Evolutionary conservation across 257 asterid genomes (phyloP).

Genomic region (Nicotiana attenuata): DNA sequence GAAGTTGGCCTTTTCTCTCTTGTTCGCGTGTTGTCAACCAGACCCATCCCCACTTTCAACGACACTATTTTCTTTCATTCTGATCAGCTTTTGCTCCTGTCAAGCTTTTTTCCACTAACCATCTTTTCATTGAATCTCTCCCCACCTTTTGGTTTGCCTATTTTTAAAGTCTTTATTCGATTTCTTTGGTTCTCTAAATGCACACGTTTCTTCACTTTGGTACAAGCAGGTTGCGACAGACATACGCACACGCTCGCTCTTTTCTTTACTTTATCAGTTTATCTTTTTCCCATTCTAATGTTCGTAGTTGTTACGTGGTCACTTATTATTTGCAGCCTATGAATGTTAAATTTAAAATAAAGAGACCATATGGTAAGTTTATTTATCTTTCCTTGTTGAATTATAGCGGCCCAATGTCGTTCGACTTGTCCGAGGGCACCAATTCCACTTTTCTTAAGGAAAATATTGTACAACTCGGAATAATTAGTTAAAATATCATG

Average conservation of each 20-base stretch:
- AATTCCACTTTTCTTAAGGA: neutral
- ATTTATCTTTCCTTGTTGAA: neutral
- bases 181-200: conserved; percentile 4
- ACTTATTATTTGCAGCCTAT: neutral
- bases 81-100: neutral
- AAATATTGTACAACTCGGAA: too few species aligned
- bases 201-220: conserved; percentile 3
- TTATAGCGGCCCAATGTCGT: neutral
- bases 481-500: too few species aligned
- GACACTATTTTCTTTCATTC: neutral
- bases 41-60: neutral
- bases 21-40: conserved; percentile 23
- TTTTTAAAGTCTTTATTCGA: neutral
- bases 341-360: neutral
- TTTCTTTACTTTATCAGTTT: neutral
- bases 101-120: neutral
- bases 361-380: neutral
- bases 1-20: conserved; percentile 27
- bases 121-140: conserved; percentile 8
- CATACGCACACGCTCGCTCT: conserved; percentile 12
- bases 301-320: neutral
- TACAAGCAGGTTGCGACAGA: neutral
- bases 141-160: neutral
- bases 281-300: neutral
- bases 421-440: neutral